These are phyloP conservation scores for Crithidia expoeki DNA, from an alignment of 208 protist species.

Conservation along the genomic window DNA sequence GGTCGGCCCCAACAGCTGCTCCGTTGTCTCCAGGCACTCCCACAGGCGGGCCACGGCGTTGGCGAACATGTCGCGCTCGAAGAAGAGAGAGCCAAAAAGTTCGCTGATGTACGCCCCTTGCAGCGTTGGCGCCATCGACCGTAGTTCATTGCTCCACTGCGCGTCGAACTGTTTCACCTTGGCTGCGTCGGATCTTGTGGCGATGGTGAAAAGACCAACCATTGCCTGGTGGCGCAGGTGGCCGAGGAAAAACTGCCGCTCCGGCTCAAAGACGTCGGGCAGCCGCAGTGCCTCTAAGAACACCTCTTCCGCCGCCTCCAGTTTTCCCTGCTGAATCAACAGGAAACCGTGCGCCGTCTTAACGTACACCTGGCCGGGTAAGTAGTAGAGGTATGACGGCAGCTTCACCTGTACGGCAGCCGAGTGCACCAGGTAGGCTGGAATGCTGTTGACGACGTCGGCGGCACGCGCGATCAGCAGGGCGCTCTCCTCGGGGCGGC, in stretches of 20 bases:
- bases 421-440: slow-evolving; percentile 28
- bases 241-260: slow-evolving; percentile 25
- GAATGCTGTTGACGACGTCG: slow-evolving; percentile 31
- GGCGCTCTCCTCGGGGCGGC: slow-evolving; percentile 8
- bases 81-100: slow-evolving; percentile 49
- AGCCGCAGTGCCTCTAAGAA: slow-evolving; percentile 35
- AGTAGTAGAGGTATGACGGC: slow-evolving; percentile 29
- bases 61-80: slow-evolving; percentile 40
- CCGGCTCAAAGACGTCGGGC: slow-evolving; percentile 29
- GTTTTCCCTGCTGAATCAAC: slow-evolving; percentile 20
- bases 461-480: slow-evolving; percentile 29
- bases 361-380: slow-evolving; percentile 23
- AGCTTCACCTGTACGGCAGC: slow-evolving; percentile 5
- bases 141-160: slow-evolving; percentile 41
- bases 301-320: slow-evolving; percentile 31
- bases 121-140: slow-evolving; percentile 32
- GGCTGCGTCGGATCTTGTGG: slow-evolving; percentile 23
- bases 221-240: slow-evolving; percentile 43
- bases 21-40: slow-evolving; percentile 48
- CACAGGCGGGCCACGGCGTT: slow-evolving; percentile 45
- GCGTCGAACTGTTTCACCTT: slow-evolving; percentile 37
- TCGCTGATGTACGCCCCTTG: slow-evolving; percentile 43
- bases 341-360: slow-evolving; percentile 29
- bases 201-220: slow-evolving; percentile 44
- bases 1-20: slow-evolving; percentile 40